These are phyloP conservation scores for Lentinus tigrinus DNA, from an alignment of 768 basidiomycete species.

Conservation along the genomic window DNA sequence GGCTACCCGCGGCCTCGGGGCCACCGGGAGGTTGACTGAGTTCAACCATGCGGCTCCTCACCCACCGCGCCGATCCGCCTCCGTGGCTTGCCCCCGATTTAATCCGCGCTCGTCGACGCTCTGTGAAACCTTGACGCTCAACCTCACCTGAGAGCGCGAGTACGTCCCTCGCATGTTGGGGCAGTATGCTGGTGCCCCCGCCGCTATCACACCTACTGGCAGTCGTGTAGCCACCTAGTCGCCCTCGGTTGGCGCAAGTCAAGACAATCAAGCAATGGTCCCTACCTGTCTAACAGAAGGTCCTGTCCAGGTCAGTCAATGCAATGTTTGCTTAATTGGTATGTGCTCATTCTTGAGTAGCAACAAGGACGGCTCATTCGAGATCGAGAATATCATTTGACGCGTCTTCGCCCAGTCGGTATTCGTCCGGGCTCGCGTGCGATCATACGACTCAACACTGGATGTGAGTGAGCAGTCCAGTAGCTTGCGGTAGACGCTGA, in stretches of 20 bases:
- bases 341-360: neutral
- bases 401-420: slow-evolving; percentile 56
- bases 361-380: slow-evolving; percentile 7
- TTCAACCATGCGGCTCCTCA: neutral
- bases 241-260: slow-evolving; percentile 74
- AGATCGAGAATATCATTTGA: slow-evolving; percentile 33
- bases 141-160: slow-evolving; percentile 3
- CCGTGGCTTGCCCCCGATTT: slow-evolving; percentile 6
- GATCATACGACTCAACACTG: slow-evolving; percentile 66
- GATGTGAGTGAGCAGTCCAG: slow-evolving; percentile 48
- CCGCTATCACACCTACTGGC: slow-evolving; percentile 23
- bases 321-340: neutral
- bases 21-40: too few species aligned
- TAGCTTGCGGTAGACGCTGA: neutral
- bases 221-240: slow-evolving; percentile 46
- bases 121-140: too few species aligned
- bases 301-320: slow-evolving; percentile 47
- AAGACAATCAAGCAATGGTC: slow-evolving; percentile 72
- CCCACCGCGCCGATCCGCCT: neutral
- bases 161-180: neutral
- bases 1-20: too few species aligned
- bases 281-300: slow-evolving; percentile 58
- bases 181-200: neutral
- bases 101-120: too few species aligned
- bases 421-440: slow-evolving; percentile 58